Percentiles rank a stretch among this genome's conserved stretches.
Conservation (phyloP, 495 filamentous ascomycete genomes). For the Penicillium fimorum region DNA sequence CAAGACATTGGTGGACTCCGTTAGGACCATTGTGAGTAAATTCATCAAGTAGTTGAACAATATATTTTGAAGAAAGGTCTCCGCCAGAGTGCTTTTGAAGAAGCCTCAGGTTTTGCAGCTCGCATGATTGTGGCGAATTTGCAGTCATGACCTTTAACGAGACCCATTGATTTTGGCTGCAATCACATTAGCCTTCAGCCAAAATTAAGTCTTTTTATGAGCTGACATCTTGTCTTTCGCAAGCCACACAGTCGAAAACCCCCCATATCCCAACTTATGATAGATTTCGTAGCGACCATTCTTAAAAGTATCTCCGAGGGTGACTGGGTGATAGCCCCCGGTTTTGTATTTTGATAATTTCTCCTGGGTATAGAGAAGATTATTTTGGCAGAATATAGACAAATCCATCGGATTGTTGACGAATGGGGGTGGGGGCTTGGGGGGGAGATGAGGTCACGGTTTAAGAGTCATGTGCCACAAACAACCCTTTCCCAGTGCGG, state of each 20-base stretch:
- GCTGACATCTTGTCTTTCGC: slow-evolving; percentile 30
- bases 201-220: background rate
- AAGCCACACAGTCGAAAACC: slow-evolving; percentile 88
- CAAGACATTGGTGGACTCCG: slow-evolving; percentile 44
- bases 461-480: no score
- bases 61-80: slow-evolving; percentile 17
- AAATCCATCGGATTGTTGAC: slow-evolving; percentile 7
- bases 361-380: slow-evolving; percentile 27
- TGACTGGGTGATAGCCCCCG: slow-evolving; percentile 80
- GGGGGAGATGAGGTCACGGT: no score
- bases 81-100: slow-evolving; percentile 9
- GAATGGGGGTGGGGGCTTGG: no score
- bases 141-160: slow-evolving; percentile 39
- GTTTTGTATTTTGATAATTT: slow-evolving; percentile 20
- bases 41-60: slow-evolving; percentile 37
- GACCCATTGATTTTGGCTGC: slow-evolving; percentile 32
- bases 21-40: slow-evolving; percentile 44
- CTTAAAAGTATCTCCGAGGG: slow-evolving; percentile 80
- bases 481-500: no score
- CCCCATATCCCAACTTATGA: slow-evolving; percentile 84
- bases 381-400: slow-evolving; percentile 34
- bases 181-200: slow-evolving; percentile 11
- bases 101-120: slow-evolving; percentile 15
- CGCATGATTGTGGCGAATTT: slow-evolving; percentile 17
- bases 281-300: slow-evolving; percentile 76